Conservation (phyloP, 176 grass and related monocot species). For the Rhynchospora pubera region DNA sequence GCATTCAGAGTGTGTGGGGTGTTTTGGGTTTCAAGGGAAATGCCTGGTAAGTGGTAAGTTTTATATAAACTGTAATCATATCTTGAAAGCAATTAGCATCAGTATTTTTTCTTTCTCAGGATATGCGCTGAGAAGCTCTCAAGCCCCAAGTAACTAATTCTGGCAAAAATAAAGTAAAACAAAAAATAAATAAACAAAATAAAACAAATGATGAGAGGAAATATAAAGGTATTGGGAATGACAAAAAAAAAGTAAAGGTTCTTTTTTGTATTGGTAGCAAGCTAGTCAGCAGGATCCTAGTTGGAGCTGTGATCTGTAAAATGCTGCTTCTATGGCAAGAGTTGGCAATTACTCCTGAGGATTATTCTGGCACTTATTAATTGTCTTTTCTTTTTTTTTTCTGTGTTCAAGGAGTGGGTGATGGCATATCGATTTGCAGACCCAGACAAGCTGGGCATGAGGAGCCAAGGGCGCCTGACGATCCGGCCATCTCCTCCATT, state of each 20-base stretch:
- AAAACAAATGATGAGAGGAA: background rate
- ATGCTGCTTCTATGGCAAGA: background rate
- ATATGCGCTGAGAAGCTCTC: background rate
- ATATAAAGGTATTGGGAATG: background rate
- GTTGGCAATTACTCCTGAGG: background rate
- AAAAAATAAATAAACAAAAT: too few species aligned
- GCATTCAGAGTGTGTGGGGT: background rate
- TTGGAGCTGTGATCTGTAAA: background rate
- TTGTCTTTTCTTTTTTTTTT: constrained; percentile 9
- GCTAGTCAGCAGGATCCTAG: background rate
- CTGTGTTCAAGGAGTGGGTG: constrained; percentile 52
- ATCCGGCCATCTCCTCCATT: constrained; percentile 53
- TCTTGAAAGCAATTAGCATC: background rate
- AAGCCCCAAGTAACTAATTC: background rate
- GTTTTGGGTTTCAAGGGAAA: background rate
- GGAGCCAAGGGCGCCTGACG: constrained; percentile 49
- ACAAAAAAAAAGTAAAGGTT: background rate
- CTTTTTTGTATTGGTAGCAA: background rate
- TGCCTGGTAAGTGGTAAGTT: background rate
- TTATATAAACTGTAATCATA: background rate
- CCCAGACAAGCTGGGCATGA: constrained; percentile 68
- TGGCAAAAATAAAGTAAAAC: background rate
- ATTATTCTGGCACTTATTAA: background rate
- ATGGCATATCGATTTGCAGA: constrained; percentile 57
- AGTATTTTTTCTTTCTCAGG: background rate